Conservation (phyloP, 495 filamentous ascomycete species). For the Neurospora tetraspora region DNA sequence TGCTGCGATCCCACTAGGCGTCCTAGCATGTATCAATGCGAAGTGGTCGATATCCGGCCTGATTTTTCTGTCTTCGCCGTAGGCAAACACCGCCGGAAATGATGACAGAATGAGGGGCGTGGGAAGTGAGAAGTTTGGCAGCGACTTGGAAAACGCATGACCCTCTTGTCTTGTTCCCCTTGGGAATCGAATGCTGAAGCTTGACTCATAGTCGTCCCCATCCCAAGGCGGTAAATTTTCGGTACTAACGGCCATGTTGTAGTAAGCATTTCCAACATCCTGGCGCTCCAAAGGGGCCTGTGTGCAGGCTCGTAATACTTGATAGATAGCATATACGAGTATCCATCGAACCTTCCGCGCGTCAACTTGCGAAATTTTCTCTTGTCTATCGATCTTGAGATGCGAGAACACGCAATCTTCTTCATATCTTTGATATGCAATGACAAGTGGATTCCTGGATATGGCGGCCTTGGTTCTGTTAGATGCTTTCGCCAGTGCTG, state of each 20-base stretch:
- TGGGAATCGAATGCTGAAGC: not conserved
- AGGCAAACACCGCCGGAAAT: not conserved
- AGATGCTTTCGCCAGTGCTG: slow-evolving; percentile 31
- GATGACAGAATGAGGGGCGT: not conserved
- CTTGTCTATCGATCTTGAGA: slow-evolving; percentile 25
- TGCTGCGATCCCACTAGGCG: not conserved
- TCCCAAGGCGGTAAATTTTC: slow-evolving; percentile 34
- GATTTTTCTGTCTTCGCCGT: slow-evolving; percentile 13
- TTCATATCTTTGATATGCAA: slow-evolving; percentile 38
- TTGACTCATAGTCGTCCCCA: slow-evolving; percentile 5
- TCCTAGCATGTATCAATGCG: slow-evolving; percentile 18
- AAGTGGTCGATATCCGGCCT: slow-evolving; percentile 36
- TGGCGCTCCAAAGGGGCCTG: slow-evolving; percentile 27
- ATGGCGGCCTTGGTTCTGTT: slow-evolving; percentile 23
- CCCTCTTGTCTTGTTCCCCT: not conserved
- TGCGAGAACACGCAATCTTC: slow-evolving; percentile 29
- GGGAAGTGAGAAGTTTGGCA: not conserved
- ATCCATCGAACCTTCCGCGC: slow-evolving; percentile 62
- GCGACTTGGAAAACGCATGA: not conserved
- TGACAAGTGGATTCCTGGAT: slow-evolving; percentile 29
- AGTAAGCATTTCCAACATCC: slow-evolving; percentile 22
- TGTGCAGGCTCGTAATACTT: slow-evolving; percentile 47
- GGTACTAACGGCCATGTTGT: slow-evolving; percentile 33
- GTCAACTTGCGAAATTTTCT: slow-evolving; percentile 39
- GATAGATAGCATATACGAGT: slow-evolving; percentile 57